These are phyloP conservation scores for Skeletonema potamos DNA, from an alignment of 108 stramenopile species.

Conservation along the genomic window DNA sequence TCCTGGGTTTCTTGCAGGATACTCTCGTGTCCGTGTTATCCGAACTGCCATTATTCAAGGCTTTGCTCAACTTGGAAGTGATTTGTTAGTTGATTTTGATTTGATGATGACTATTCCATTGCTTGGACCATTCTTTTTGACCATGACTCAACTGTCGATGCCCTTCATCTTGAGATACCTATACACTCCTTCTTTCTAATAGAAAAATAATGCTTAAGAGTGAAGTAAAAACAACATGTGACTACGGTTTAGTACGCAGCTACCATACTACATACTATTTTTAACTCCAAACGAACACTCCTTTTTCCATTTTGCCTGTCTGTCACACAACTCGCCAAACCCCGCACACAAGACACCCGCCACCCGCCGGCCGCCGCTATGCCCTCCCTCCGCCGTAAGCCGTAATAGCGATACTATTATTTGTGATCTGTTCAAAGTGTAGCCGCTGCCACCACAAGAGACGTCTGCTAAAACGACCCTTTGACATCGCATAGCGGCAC, in stretches of 20 bases:
- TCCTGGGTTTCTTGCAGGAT: slow-evolving; percentile 61
- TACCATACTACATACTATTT: no score
- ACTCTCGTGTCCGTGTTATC: slow-evolving; percentile 71
- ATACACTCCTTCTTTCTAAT: slow-evolving; percentile 88
- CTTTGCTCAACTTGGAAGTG: slow-evolving; percentile 88
- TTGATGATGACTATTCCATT: slow-evolving; percentile 93
- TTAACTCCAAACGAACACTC: no score
- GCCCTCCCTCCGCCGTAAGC: no score
- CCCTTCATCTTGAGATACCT: slow-evolving; percentile 87
- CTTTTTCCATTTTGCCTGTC: not conserved
- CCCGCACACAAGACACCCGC: no score
- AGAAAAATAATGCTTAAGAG: not conserved
- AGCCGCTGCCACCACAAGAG: not conserved
- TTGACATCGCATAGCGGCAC: not conserved
- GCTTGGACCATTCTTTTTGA: slow-evolving; percentile 91
- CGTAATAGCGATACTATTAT: not conserved
- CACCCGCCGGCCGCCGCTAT: no score
- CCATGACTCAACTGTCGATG: slow-evolving; percentile 90
- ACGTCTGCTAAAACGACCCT: not conserved
- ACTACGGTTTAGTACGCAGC: no score
- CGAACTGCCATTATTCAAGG: slow-evolving; percentile 86
- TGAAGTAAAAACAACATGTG: no score
- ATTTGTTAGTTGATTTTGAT: slow-evolving; percentile 91
- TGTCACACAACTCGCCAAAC: no score
- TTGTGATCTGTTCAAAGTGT: not conserved